Conservation (phyloP, 2,329 filamentous ascomycete genomes). For the Paracamarosporium sp. region DNA sequence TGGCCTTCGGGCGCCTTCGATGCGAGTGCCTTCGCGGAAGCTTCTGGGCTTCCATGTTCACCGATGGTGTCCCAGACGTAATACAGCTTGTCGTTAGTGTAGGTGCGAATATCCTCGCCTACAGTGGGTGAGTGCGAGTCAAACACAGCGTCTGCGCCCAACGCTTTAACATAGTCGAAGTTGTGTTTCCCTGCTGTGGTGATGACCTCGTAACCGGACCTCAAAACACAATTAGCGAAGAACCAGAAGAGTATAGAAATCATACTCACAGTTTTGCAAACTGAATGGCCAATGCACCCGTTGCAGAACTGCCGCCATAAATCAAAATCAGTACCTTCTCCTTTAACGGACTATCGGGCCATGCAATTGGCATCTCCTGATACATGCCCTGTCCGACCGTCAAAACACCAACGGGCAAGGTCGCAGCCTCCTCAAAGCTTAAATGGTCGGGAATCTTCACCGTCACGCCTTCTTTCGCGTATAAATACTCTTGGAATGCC, state of each 20-base stretch:
- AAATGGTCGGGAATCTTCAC: constrained; percentile 55
- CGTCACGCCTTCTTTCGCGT: constrained; percentile 56
- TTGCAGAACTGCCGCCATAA: constrained; percentile 57
- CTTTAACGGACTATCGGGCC: constrained; percentile 48
- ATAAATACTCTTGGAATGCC: constrained; percentile 59
- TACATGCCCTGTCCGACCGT: constrained; percentile 58
- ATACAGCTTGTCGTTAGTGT: constrained; percentile 50
- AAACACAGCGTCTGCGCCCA: constrained; percentile 55
- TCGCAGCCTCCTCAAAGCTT: constrained; percentile 57
- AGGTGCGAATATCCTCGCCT: constrained; percentile 51
- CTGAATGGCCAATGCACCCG: constrained; percentile 56
- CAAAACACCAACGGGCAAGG: constrained; percentile 56
- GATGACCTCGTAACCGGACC: constrained; percentile 48
- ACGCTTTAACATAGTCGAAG: constrained; percentile 51
- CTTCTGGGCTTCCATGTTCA: constrained; percentile 3
- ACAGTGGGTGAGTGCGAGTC: constrained; percentile 56
- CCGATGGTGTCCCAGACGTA: constrained; percentile 56
- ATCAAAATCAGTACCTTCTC: constrained; percentile 50
- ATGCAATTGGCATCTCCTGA: constrained; percentile 46
- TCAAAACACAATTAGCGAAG: constrained; percentile 1
- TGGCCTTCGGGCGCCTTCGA: constrained; percentile 12
- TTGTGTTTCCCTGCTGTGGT: constrained; percentile 54
- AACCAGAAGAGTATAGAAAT: neutral
- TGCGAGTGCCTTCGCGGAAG: constrained; percentile 8
- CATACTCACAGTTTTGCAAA: constrained; percentile 48